A percentile compares a stretch with the other conserved stretches of the same genome.
Conservation (phyloP, 768 basidiomycete species). For the Rickenella mellea region DNA sequence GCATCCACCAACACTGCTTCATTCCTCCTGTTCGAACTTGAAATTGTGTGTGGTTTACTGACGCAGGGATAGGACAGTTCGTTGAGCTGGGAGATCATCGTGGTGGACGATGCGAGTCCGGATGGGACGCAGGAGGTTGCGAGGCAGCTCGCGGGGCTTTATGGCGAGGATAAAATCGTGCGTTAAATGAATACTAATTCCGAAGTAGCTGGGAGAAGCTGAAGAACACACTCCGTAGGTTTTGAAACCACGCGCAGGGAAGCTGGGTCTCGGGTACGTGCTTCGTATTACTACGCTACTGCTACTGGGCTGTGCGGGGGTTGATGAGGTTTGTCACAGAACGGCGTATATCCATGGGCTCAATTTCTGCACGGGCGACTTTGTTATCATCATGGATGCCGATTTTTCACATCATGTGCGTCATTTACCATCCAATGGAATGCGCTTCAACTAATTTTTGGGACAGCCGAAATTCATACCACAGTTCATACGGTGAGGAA, state of each 20-base stretch:
- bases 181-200: constrained; percentile 16
- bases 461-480: constrained; percentile 88
- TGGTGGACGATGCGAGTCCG: constrained; percentile 89
- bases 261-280: constrained; percentile 79
- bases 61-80: constrained; percentile 29
- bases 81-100: constrained; percentile 79
- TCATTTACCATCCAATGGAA: constrained; percentile 4
- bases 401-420: constrained; percentile 92
- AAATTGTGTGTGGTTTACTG: no score
- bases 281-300: not conserved
- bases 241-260: constrained; percentile 80
- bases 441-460: not conserved
- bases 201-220: not conserved
- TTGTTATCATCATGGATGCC: constrained; percentile 95
- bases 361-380: constrained; percentile 83
- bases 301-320: not conserved
- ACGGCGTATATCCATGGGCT: constrained; percentile 91
- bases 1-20: not conserved
- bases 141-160: constrained; percentile 61
- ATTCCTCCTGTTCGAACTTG: constrained; percentile 10
- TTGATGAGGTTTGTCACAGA: constrained; percentile 26
- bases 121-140: constrained; percentile 91
- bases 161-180: constrained; percentile 81
- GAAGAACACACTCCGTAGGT: constrained; percentile 34
- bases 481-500: constrained; percentile 69